phyloP scores from a whole-genome alignment of 2,329 filamentous ascomycete genomes.

The Penicillium verrucosum region DNA sequence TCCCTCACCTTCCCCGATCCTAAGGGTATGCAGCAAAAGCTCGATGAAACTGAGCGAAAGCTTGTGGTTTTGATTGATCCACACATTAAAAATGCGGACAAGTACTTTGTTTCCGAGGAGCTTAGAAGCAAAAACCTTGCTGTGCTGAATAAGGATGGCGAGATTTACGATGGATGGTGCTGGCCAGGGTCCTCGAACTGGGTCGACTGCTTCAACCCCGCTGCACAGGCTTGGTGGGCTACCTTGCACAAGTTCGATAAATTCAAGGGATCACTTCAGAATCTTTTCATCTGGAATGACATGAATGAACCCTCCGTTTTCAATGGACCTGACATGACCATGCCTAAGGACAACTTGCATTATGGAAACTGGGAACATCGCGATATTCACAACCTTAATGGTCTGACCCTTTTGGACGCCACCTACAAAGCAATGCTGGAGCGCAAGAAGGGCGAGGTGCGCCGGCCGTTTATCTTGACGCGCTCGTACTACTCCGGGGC shows the following conservation, averaged over 20 bases:
- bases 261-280: constrained; percentile 82
- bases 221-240: constrained; percentile 87
- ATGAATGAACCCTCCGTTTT: constrained; percentile 99
- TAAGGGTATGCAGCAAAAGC: constrained; percentile 79
- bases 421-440: constrained; percentile 81
- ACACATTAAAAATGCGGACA: constrained; percentile 88
- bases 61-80: constrained; percentile 94
- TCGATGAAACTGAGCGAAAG: constrained; percentile 81
- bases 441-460: constrained; percentile 79
- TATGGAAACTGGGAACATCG: constrained; percentile 91
- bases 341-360: constrained; percentile 98
- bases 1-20: constrained; percentile 82
- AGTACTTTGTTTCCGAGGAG: constrained; percentile 74
- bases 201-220: constrained; percentile 95
- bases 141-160: constrained; percentile 84
- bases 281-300: constrained; percentile 97
- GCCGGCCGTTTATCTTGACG: constrained; percentile 87
- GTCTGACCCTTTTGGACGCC: constrained; percentile 91
- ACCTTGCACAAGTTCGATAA: constrained; percentile 79
- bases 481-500: constrained; percentile 89
- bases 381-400: constrained; percentile 93
- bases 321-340: constrained; percentile 95
- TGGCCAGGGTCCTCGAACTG: constrained; percentile 97
- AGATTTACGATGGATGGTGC: constrained; percentile 94
- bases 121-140: constrained; percentile 79